A percentile compares a stretch with the other conserved stretches of the same genome.
phyloP scores from a whole-genome alignment of 257 asterid genomes.

The Hygrophila difformis region DNA sequence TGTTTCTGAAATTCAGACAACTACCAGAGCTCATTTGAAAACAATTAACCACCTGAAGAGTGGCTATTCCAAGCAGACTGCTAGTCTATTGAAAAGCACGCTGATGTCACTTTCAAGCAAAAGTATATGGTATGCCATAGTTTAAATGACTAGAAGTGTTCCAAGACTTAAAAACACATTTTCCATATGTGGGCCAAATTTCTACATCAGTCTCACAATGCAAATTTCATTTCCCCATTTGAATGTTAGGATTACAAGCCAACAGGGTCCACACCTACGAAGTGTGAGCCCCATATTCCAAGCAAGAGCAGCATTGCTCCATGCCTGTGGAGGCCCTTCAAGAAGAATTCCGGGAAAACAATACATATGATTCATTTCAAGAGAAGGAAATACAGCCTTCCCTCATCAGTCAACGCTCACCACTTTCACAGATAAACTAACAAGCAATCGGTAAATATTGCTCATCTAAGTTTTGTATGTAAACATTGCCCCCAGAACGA shows the following conservation, averaged over 20 bases:
- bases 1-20: conserved; percentile 34
- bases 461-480: too few species aligned
- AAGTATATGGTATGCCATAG: conserved; percentile 49
- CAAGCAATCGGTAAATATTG: too few species aligned
- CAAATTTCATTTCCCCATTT: not conserved
- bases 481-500: too few species aligned
- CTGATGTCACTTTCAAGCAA: conserved; percentile 36
- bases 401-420: conserved; percentile 46
- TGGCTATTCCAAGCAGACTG: conserved; percentile 39
- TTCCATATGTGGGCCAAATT: not conserved
- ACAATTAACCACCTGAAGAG: conserved; percentile 34
- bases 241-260: conserved; percentile 59
- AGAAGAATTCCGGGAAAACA: conserved; percentile 61
- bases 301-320: conserved; percentile 53
- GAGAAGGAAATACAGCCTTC: conserved; percentile 39
- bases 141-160: too few species aligned
- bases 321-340: conserved; percentile 60
- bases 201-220: not conserved
- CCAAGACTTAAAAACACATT: too few species aligned
- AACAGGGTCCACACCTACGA: conserved; percentile 54
- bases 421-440: conserved; percentile 58
- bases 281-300: conserved; percentile 51
- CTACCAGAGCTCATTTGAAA: conserved; percentile 40
- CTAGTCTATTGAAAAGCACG: conserved; percentile 38
- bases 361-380: conserved; percentile 30